phyloP scores from a whole-genome alignment of 1,284 basidiomycete species.

The Stygiomarasmius scandens region DNA sequence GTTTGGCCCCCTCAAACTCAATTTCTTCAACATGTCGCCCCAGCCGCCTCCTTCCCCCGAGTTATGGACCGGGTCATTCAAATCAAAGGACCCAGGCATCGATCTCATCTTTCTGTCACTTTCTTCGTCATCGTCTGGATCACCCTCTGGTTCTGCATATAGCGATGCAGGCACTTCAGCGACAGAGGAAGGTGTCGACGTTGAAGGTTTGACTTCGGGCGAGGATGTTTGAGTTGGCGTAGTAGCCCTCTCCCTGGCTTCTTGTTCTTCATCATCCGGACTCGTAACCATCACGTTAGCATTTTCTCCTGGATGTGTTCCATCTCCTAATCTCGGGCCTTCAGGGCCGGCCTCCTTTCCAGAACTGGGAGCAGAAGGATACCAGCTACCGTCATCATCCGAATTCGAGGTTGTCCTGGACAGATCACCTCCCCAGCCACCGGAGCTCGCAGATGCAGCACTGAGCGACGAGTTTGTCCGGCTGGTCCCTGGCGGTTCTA shows the following conservation, averaged over 20 bases:
- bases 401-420: constrained; percentile 21
- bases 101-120: not conserved
- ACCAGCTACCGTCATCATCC: constrained; percentile 32
- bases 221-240: not conserved
- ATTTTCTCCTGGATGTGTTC: constrained; percentile 30
- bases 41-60: not conserved
- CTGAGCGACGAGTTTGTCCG: not conserved
- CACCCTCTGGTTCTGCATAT: not conserved
- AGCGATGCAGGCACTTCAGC: not conserved
- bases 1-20: constrained; percentile 3
- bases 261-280: constrained; percentile 26
- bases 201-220: constrained; percentile 1
- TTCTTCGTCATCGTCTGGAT: not conserved
- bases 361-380: not conserved
- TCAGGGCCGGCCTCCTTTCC: constrained; percentile 8
- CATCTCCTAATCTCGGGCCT: constrained; percentile 11
- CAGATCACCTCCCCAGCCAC: constrained; percentile 20
- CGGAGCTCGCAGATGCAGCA: constrained; percentile 9
- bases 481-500: not conserved
- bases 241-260: constrained; percentile 8
- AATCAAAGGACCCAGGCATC: constrained; percentile 15
- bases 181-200: not conserved
- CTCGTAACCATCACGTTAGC: constrained; percentile 35
- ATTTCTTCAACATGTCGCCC: constrained; percentile 13
- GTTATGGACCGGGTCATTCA: not conserved